Conservation (phyloP, 75 land plant genomes). For the Ceratopteris richardii region DNA sequence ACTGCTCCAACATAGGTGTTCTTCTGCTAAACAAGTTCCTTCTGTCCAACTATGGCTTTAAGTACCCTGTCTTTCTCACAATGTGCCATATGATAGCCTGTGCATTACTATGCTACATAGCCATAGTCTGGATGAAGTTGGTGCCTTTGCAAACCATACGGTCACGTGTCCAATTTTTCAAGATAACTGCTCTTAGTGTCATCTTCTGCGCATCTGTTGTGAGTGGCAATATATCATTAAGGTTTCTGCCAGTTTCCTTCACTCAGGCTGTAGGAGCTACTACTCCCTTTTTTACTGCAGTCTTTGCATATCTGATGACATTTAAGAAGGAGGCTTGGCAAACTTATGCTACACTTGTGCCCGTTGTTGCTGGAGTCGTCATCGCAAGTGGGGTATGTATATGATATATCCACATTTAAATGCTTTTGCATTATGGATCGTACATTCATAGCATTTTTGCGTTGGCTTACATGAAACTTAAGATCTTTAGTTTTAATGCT, state of each 20-base stretch:
- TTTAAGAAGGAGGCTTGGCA: slow-evolving; percentile 67
- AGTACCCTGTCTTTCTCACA: slow-evolving; percentile 76
- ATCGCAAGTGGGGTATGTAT: slow-evolving; percentile 79
- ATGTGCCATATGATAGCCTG: slow-evolving; percentile 96
- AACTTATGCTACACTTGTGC: slow-evolving; percentile 59
- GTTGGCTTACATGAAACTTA: too few species aligned
- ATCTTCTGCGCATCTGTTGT: slow-evolving; percentile 86
- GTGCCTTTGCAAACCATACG: slow-evolving; percentile 64
- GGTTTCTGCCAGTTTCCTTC: slow-evolving; percentile 73
- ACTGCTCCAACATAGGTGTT: slow-evolving; percentile 79
- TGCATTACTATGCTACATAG: slow-evolving; percentile 55
- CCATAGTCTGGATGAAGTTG: slow-evolving; percentile 53
- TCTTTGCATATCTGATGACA: slow-evolving; percentile 71
- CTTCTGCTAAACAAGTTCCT: slow-evolving; percentile 73
- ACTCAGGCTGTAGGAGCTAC: slow-evolving; percentile 92
- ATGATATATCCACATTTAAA: too few species aligned
- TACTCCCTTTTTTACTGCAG: slow-evolving; percentile 84
- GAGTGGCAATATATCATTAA: slow-evolving; percentile 73
- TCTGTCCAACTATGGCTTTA: slow-evolving; percentile 77
- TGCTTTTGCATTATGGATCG: too few species aligned
- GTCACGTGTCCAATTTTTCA: slow-evolving; percentile 55
- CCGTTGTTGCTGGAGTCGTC: slow-evolving; percentile 78
- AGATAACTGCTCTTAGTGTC: slow-evolving; percentile 64
- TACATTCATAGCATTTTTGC: too few species aligned
- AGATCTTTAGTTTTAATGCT: too few species aligned